Evolutionary conservation across 2,329 filamentous ascomycete genomes (phyloP).

Genomic region (Apiospora koreana): DNA sequence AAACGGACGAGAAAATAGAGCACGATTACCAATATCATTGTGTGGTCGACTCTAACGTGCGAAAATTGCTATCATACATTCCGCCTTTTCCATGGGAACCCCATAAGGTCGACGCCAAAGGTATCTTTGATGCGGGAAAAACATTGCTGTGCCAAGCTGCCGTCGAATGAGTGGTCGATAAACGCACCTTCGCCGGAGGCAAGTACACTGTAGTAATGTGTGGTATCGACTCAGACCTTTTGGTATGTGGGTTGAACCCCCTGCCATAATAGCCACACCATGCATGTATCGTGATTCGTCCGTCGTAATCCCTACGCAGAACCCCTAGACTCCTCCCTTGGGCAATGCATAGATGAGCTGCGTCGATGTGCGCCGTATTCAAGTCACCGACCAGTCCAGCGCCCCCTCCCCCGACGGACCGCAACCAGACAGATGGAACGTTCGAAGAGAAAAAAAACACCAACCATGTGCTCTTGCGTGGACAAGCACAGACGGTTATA

Average conservation of each 20-base stretch:
- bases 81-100: conserved; percentile 12
- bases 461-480: not conserved
- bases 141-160: not conserved
- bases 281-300: conserved; percentile 11
- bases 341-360: not conserved
- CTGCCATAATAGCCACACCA: conserved; percentile 6
- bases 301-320: conserved; percentile 9
- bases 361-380: conserved; percentile 9
- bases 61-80: conserved; percentile 14
- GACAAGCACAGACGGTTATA: conserved; percentile 1
- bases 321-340: not conserved
- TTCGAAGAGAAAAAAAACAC: not conserved
- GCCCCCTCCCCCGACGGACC: not conserved
- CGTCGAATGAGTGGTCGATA: not conserved
- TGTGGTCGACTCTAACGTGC: conserved; percentile 2
- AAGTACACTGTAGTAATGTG: not conserved
- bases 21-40: conserved; percentile 7
- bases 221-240: conserved; percentile 1
- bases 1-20: not conserved
- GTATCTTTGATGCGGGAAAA: not conserved
- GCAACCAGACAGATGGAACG: conserved; percentile 4
- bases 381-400: conserved; percentile 6
- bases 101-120: not conserved
- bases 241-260: not conserved
- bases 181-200: not conserved